Conservation (phyloP, 1,139 yeast genomes). For the Saccharomycopsis crataegensis region DNA sequence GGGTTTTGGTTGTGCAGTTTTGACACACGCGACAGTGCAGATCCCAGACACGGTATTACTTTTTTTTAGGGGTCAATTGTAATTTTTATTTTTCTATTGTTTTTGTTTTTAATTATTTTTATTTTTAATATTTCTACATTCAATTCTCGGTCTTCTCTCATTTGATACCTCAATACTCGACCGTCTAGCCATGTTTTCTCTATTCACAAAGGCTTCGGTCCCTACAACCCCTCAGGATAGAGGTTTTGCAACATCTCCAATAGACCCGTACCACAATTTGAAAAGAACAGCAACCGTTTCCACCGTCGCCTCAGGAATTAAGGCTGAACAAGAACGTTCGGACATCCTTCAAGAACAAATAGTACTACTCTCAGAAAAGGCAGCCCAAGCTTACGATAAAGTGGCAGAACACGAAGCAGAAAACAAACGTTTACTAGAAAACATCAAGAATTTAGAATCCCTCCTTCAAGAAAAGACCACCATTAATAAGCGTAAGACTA, state of each 20-base stretch:
- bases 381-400: conserved; percentile 20
- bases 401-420: conserved; percentile 17
- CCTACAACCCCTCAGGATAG: neutral
- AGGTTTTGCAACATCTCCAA: neutral
- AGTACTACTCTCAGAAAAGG: conserved; percentile 15
- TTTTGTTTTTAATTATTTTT: too few species aligned
- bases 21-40: too few species aligned
- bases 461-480: conserved; percentile 8
- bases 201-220: conserved; percentile 2
- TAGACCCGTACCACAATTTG: neutral
- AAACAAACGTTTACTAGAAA: conserved; percentile 14
- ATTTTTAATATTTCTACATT: too few species aligned
- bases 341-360: conserved; percentile 19
- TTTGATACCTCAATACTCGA: too few species aligned
- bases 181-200: neutral
- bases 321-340: conserved; percentile 20
- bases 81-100: too few species aligned
- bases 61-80: too few species aligned
- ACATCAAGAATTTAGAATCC: conserved; percentile 14
- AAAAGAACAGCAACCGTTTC: neutral
- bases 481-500: conserved; percentile 8
- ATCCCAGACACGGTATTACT: too few species aligned
- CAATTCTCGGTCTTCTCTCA: too few species aligned
- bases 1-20: too few species aligned
- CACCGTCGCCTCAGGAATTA: conserved; percentile 13